Evolutionary conservation across 2,329 filamentous ascomycete genomes (phyloP).

Genomic region (Fusarium heterosporum): DNA sequence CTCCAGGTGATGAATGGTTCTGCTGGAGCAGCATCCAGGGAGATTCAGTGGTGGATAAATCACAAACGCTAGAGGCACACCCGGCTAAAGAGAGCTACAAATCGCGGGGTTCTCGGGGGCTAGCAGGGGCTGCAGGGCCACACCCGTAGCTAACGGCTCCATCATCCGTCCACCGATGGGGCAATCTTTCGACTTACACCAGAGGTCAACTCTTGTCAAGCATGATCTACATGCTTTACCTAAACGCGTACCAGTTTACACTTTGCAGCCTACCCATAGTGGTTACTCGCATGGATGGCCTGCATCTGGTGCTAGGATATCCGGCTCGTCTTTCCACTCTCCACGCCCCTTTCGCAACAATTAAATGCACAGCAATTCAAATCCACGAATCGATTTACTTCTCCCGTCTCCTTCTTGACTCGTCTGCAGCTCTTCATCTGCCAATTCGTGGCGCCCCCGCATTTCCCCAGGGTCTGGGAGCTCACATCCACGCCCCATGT

Average conservation of each 20-base stretch:
- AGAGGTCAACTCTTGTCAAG: neutral
- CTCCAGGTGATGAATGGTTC: neutral
- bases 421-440: slow-evolving; percentile 5
- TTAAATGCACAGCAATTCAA: slow-evolving; percentile 6
- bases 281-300: neutral
- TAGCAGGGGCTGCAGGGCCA: neutral
- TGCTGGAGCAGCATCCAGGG: slow-evolving; percentile 6
- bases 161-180: neutral
- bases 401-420: slow-evolving; percentile 16
- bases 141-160: slow-evolving; percentile 3
- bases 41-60: slow-evolving; percentile 35
- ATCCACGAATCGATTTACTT: slow-evolving; percentile 39
- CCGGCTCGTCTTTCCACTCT: slow-evolving; percentile 42
- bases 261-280: too few relatives aligned
- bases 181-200: slow-evolving; percentile 14
- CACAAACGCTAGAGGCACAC: slow-evolving; percentile 14
- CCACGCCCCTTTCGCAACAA: slow-evolving; percentile 16
- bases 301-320: slow-evolving; percentile 38
- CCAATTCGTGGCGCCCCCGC: slow-evolving; percentile 34
- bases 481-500: slow-evolving; percentile 22
- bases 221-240: neutral
- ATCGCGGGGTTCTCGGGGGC: slow-evolving; percentile 23
- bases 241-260: neutral
- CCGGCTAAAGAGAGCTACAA: slow-evolving; percentile 39
- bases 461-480: slow-evolving; percentile 34